Base-by-base conservation (phyloP, 306 rosid genomes). In the Prunus kanzakura region DNA sequence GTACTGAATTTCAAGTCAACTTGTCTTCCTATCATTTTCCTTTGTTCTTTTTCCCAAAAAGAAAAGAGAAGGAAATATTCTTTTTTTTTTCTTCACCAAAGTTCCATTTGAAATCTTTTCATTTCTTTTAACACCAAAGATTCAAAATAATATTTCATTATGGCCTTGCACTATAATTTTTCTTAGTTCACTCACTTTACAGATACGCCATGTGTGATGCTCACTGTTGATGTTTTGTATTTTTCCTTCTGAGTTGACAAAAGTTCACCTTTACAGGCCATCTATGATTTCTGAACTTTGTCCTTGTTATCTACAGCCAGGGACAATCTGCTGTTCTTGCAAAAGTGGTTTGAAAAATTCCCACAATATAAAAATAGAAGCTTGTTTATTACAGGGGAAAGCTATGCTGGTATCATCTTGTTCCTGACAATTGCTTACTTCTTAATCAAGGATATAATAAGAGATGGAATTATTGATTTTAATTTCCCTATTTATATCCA, bases 291-390 rank as follows among this genome's bases (percentile, higher is more conserved):
- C 74, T 84, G 73, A 75, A 76, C 16, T 80, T 27, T 83, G 67
- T 80, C 78, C 64, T 77, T 74, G 54, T 73, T 23, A 47, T 79
- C 51, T 61, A 69, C 71, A 87, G 91, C 91, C 73, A 80, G 82
- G 63, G 88, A 84, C 80, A 87, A 87, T 81, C 57, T 87, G 80
- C 83, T 80, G 74, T 87, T 87, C 80, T 80, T 87, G 83, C 78
- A 75, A 69, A 87, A 51, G 74, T 87, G 91, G 91, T 65, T 82
- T 2, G 69, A 71, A 77, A 87, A 78, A 75, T 87, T 84, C 77
- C 91, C 91, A 11, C 88, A 77, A 46, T 87, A 79, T 77, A 74
- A 73, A 75, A 84, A 84, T 74, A 78, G 82, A 78, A 84, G 76
- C 69, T 79, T 87, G 87, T 87, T 66, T 76, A 87, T 87, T 19